Evolutionary conservation across 2,329 filamentous ascomycete species (phyloP).

Genomic region (Orbilia ellipsospora): DNA sequence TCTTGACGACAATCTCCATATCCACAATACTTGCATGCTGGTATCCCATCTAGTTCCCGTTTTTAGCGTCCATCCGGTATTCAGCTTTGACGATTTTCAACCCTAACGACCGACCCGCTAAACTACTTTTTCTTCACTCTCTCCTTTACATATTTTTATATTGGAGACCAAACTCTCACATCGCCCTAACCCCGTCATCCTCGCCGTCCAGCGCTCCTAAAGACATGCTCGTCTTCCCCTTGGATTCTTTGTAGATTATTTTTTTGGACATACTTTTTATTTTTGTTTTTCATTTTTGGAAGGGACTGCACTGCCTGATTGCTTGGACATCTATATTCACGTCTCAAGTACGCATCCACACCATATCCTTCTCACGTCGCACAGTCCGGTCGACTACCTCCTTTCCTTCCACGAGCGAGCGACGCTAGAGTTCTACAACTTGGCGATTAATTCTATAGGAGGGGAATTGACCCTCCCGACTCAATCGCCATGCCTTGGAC

Average conservation of each 20-base stretch:
- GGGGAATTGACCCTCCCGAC: slow-evolving; percentile 22
- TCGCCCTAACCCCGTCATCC: neutral
- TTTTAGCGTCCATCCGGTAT: neutral
- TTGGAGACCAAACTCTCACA: neutral
- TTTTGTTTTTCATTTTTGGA: slow-evolving; percentile 13
- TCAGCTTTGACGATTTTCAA: slow-evolving; percentile 1
- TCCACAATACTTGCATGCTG: too few species aligned
- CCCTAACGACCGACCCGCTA: neutral
- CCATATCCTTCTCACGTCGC: neutral
- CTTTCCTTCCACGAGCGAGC: too few species aligned
- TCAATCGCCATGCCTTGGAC: slow-evolving; percentile 84
- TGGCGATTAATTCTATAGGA: neutral
- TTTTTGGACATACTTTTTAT: slow-evolving; percentile 1
- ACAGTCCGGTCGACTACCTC: too few species aligned
- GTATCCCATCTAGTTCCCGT: too few species aligned
- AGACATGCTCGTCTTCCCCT: slow-evolving; percentile 40
- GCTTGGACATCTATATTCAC: too few species aligned
- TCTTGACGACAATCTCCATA: slow-evolving; percentile 1
- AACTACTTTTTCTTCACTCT: slow-evolving; percentile 3
- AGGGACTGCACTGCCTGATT: too few species aligned
- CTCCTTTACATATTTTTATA: neutral
- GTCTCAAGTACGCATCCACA: neutral
- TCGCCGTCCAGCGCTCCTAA: slow-evolving; percentile 12
- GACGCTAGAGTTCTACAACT: slow-evolving; percentile 2
- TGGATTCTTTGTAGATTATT: slow-evolving; percentile 52